Conservation (phyloP, 2,329 filamentous ascomycete genomes). For the Bipolaris victoriae region DNA sequence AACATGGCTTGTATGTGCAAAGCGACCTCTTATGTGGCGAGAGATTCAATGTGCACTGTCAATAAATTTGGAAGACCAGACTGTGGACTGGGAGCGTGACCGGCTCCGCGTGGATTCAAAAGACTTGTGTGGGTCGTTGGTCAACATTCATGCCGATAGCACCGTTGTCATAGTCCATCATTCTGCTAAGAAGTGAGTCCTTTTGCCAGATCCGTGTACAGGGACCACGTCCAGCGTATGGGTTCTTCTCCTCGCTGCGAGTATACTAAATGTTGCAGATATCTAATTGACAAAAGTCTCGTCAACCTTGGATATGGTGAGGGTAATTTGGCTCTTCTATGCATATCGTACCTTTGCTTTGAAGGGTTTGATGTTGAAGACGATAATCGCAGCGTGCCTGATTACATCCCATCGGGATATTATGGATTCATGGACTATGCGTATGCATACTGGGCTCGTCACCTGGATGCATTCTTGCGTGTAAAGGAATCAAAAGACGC, state of each 20-base stretch:
- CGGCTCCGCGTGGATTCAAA: constrained; percentile 30
- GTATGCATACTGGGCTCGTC: constrained; percentile 11
- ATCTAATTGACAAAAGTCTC: constrained; percentile 5
- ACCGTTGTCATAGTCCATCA: constrained; percentile 9
- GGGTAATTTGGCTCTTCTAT: not conserved
- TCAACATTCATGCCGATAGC: constrained; percentile 4
- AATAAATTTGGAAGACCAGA: constrained; percentile 24
- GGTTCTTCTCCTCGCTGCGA: not conserved
- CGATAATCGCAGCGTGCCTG: not conserved
- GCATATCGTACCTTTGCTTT: constrained; percentile 6
- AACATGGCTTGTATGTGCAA: constrained; percentile 38
- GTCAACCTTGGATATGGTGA: constrained; percentile 5
- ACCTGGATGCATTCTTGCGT: constrained; percentile 7
- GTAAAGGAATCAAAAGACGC: not conserved
- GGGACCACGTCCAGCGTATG: not conserved
- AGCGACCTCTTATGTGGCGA: constrained; percentile 33
- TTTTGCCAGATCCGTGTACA: not conserved
- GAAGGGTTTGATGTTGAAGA: not conserved
- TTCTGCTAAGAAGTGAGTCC: constrained; percentile 9
- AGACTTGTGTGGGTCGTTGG: constrained; percentile 33
- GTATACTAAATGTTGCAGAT: constrained; percentile 1
- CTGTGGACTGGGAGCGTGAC: constrained; percentile 28
- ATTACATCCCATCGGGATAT: constrained; percentile 3
- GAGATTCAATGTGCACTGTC: constrained; percentile 39
- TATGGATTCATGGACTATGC: constrained; percentile 14